Evolutionary conservation across 1,284 basidiomycete genomes (phyloP).

Genomic region (Taiwanofungus camphoratus): DNA sequence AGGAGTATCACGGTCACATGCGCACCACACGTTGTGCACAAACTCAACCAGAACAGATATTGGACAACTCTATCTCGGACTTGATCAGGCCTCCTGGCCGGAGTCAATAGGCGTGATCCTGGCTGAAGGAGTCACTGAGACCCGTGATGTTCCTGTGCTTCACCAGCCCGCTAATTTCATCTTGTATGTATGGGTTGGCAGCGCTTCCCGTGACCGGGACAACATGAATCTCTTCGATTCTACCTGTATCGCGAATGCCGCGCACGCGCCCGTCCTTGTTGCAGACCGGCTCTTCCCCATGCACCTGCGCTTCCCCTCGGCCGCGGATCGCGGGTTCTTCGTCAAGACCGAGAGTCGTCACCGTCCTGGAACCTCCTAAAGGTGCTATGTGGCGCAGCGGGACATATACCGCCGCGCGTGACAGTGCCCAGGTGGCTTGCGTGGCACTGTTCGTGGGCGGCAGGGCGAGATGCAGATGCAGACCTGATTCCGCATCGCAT

Average conservation of each 20-base stretch:
- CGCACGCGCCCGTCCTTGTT: constrained; percentile 62
- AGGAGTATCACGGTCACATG: too few species aligned
- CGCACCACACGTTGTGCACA: too few species aligned
- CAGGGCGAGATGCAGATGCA: constrained; percentile 1
- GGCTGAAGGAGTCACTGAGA: too few species aligned
- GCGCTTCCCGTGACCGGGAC: too few species aligned
- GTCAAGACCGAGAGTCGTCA: constrained; percentile 60
- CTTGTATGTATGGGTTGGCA: too few species aligned
- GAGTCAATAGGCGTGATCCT: too few species aligned
- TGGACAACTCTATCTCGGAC: too few species aligned
- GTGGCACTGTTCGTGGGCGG: constrained; percentile 2
- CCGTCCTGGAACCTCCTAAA: constrained; percentile 44
- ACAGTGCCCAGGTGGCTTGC: constrained; percentile 2
- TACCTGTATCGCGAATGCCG: constrained; percentile 68
- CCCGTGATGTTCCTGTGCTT: too few species aligned
- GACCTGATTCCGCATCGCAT: constrained; percentile 5
- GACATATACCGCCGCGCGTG: constrained; percentile 5
- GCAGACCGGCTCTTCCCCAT: constrained; percentile 39
- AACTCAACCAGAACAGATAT: too few species aligned
- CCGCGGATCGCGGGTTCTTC: constrained; percentile 60
- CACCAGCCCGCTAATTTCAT: too few species aligned
- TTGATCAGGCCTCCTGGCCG: too few species aligned
- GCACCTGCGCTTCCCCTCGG: constrained; percentile 16
- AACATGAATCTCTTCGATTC: constrained; percentile 65
- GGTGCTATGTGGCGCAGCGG: constrained; percentile 8